Evolutionary conservation across 2,329 filamentous ascomycete genomes (phyloP), one percentile per base, ranked within the genome.

Genomic region (Plenodomus lindquistii): DNA sequence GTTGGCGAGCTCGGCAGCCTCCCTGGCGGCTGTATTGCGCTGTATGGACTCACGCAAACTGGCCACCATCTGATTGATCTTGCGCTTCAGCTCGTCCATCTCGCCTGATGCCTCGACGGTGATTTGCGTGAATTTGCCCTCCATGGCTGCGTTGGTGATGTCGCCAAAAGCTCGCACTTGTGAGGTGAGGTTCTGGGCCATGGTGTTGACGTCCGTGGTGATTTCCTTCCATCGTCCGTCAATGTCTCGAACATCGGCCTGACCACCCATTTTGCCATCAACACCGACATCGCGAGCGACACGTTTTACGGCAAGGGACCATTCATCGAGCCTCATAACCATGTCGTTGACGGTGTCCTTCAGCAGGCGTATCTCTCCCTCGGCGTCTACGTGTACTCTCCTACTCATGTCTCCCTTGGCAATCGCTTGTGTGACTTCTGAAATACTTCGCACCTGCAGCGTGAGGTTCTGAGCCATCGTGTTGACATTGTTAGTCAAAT

Each of bases 1-100:
- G 79, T 97, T 97, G 55, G 94, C 94, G 70, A 97, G 79, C 72
- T 99, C 94, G 65, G 94, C 94, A 39, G 93, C 92, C 74, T 97
- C 93, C 73, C 94, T 88, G 48, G 94, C 94, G 59, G 92, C 90
- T 2, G 92, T 97, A 71, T 97, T 99, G 71, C 91, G 86, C 72
- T 97, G 92, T 60, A 99, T 97, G 80, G 89, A 95, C 75, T 97
- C 94, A 60, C 93, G 82, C 54, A 99, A 77, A 69, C 96, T 96
- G 70, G 89, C 94, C 44, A 97, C 92, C 94, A 99, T 99, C 77
- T 95, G 90, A 72, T 97, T 99, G 81, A 99, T 97, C 80, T 97
- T 97, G 65, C 92, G 86, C 77, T 99, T 99, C 63, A 99, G 81
- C 73, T 97, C 93, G 74, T 97, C 94, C 94, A 99, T 97, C 74